Percentiles rank a stretch among this genome's conserved stretches.
Conservation (phyloP, 176 grass and related monocot genomes). For the Carex littledalei region DNA sequence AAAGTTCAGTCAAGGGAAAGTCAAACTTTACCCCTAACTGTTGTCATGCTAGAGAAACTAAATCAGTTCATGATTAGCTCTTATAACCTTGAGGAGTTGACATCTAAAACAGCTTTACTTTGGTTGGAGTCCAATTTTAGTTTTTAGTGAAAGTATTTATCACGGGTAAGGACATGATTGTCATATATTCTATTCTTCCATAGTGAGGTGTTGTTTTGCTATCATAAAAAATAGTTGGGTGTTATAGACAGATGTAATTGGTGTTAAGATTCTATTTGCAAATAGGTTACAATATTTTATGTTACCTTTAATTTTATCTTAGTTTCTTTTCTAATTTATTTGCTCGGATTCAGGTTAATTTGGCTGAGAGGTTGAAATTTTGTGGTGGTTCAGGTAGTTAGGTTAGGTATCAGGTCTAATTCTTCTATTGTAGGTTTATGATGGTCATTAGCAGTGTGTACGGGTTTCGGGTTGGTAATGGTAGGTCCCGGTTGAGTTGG, state of each 20-base stretch:
- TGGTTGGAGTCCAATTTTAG: neutral
- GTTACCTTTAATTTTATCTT: neutral
- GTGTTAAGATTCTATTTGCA: neutral
- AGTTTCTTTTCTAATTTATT: neutral
- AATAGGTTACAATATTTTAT: neutral
- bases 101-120: neutral
- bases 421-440: neutral
- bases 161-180: neutral
- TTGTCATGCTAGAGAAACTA: neutral
- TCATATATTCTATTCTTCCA: neutral
- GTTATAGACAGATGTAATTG: neutral
- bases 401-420: slow-evolving; percentile 16
- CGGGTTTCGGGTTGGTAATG: neutral
- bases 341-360: neutral
- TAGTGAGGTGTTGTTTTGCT: neutral
- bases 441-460: neutral
- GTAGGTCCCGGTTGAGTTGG: neutral
- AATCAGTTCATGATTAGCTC: neutral
- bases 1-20: neutral
- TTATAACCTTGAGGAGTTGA: neutral
- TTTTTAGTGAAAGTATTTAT: neutral
- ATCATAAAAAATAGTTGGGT: neutral
- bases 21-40: neutral
- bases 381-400: neutral
- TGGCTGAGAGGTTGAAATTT: neutral